Evolutionary conservation across 106 monocot genomes (phyloP).

Genomic region (Allium sativum): DNA sequence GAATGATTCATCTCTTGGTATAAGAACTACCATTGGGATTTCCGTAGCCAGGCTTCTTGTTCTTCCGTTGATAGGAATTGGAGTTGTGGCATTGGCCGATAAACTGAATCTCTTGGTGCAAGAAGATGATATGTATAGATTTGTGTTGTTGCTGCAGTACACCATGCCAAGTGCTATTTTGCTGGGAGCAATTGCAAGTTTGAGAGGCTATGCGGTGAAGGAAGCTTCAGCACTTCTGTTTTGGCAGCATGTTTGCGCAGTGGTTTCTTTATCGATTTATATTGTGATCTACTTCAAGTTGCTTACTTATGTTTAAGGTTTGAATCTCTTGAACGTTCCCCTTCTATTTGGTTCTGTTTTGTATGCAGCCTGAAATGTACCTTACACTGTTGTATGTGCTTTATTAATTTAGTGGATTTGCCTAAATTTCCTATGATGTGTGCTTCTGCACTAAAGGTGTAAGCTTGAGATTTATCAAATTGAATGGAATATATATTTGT

Average conservation of each 20-base stretch:
- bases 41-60: conserved; percentile 68
- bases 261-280: conserved; percentile 77
- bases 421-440: too few relatives aligned
- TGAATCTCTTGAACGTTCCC: not conserved
- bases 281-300: conserved; percentile 81
- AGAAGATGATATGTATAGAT: conserved; percentile 61
- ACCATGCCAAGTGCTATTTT: conserved; percentile 85
- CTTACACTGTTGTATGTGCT: too few relatives aligned
- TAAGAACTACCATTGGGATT: conserved; percentile 68
- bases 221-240: conserved; percentile 87
- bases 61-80: conserved; percentile 72
- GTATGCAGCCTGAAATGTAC: too few relatives aligned
- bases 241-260: conserved; percentile 92
- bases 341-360: too few relatives aligned
- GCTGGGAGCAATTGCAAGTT: conserved; percentile 77
- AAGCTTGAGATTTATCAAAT: too few relatives aligned
- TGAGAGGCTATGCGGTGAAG: conserved; percentile 83
- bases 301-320: conserved; percentile 47
- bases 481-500: too few relatives aligned
- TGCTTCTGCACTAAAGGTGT: too few relatives aligned
- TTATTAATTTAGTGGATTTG: too few relatives aligned
- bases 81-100: conserved; percentile 56
- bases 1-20: conserved; percentile 62
- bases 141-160: conserved; percentile 82
- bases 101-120: conserved; percentile 41